Evolutionary conservation across 768 basidiomycete species (phyloP), one percentile per base, ranked within the genome.

Genomic region (Tylopilus plumbeoviolaceoides): DNA sequence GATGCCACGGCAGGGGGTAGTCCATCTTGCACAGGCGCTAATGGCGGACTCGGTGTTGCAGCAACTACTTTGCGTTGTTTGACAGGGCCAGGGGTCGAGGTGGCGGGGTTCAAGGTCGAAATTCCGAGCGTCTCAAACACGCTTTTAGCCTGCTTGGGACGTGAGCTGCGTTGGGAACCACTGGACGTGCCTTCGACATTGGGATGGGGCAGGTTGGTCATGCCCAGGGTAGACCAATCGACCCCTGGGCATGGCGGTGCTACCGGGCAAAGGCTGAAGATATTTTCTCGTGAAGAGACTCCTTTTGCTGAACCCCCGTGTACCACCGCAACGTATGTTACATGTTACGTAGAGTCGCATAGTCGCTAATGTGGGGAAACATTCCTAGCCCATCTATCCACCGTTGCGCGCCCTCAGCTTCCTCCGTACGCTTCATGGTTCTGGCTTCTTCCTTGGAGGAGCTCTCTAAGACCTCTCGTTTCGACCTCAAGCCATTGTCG

Each of bases 171-270:
- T 7, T 55, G 65, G 20, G 58, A 53, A 41, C 60, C 56, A 9
- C 36, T 42, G 15, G 59, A 51, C 18, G n/a, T 41, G 5, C 57
- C 31, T 14, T 65, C 61, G 5, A 53, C 28, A 18, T 56, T 54
- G 38, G 33, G 33, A 15, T 50, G 5, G 7, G 60, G 60, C n/a
- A n/a, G 0, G 90, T 89, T 90, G 17, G 87, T 76, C 10, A 73
- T 82, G 1, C 79, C 85, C 0, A 91, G 89, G 41, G 92, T 88
- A n/a, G n/a, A n/a, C n/a, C n/a, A 55, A 94, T 93, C 11, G 85
- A 86, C 62, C 91, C n/a, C n/a, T n/a, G n/a, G n/a, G n/a, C n/a
- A n/a, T n/a, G n/a, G n/a, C n/a, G n/a, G n/a, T n/a, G n/a, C n/a
- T n/a, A n/a, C n/a, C n/a, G n/a, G n/a, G n/a, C n/a, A n/a, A n/a